Evolutionary conservation across 768 basidiomycete species (phyloP).

Genomic region (Tephrocybe sp.): DNA sequence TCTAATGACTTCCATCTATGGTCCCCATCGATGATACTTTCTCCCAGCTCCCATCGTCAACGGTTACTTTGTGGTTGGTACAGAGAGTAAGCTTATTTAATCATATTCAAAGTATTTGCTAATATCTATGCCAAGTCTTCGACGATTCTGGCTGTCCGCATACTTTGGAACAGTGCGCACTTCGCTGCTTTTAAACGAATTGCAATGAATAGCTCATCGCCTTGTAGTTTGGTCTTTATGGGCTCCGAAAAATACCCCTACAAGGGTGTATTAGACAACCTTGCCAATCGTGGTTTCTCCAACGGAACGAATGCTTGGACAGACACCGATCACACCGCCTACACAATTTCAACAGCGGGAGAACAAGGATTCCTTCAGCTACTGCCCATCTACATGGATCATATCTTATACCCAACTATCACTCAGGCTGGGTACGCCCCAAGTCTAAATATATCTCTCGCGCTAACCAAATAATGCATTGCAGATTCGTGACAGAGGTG

Average conservation of each 20-base stretch:
- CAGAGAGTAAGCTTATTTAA: conserved; percentile 62
- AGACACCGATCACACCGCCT: conserved; percentile 91
- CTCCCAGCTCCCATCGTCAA: conserved; percentile 78
- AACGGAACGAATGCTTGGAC: conserved; percentile 98
- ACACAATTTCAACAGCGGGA: conserved; percentile 94
- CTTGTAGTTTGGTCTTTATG: conserved; percentile 80
- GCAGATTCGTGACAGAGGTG: conserved; percentile 59
- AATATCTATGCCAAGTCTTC: conserved; percentile 57
- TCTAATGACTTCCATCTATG: conserved; percentile 9
- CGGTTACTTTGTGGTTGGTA: conserved; percentile 86
- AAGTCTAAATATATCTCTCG: not conserved
- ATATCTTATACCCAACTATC: conserved; percentile 94
- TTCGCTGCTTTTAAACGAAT: not conserved
- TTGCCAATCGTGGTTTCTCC: conserved; percentile 93
- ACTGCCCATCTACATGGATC: conserved; percentile 89
- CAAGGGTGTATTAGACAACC: conserved; percentile 92
- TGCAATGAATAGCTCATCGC: conserved; percentile 7
- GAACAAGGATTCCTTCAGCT: conserved; percentile 87
- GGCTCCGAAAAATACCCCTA: conserved; percentile 94
- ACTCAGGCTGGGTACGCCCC: conserved; percentile 74
- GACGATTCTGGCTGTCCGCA: conserved; percentile 94
- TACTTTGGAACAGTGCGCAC: conserved; percentile 87
- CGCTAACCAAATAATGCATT: not conserved
- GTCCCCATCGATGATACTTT: conserved; percentile 16
- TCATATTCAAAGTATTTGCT: not conserved